Base-by-base conservation (phyloP, 176 grass and related monocot genomes). In the Triticum turgidum region DNA sequence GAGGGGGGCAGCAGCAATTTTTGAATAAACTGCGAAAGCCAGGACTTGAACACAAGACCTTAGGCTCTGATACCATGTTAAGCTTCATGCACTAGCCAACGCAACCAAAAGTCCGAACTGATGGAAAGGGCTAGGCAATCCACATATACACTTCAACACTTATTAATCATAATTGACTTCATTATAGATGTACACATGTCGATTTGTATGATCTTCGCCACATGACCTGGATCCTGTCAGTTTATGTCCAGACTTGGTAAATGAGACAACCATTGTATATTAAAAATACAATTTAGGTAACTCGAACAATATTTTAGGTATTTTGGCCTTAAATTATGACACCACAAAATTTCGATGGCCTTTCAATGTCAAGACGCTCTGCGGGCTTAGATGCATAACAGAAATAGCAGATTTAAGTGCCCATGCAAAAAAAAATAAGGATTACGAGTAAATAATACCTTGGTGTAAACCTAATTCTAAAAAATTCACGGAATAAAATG, bases 391-490 rank as follows among this genome's bases (percentile, higher is more conserved):
- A 15, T 75, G 72, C 72, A 52, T 52, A 76, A 52, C 24, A 76
- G 25, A 25, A 76, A 76, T 61, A 39, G 3, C 32, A 39, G 1
- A 44, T 6, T 44, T 82, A 69, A 29, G 5, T 13, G 73, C 20
- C 54, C 42, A 49, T 7, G 13, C 42, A 78, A 2, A 68, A 54
- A 49, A 67, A 47, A 75, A 29, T 10, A 17, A 29, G 6, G 71
- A 49, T 75, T 24, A 51, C 12, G 3, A 51, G 2, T 76, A 20
- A 76, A 76, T 21, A 77, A n/a, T 88, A 95, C 93, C 93, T 95
- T 5, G 90, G 90, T 76, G 78, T 84, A 79, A 95, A 95, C 78
- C 86, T 86, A 54, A 52, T 72, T 79, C 4, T 85, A 84, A 95
- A 69, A 25, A 89, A 95, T 51, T 89, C 81, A 49, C 24, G 6